Evolutionary conservation across 2,329 filamentous ascomycete species (phyloP), one percentile per base, ranked within the genome.

Genomic region (Fusarium oxysporum): DNA sequence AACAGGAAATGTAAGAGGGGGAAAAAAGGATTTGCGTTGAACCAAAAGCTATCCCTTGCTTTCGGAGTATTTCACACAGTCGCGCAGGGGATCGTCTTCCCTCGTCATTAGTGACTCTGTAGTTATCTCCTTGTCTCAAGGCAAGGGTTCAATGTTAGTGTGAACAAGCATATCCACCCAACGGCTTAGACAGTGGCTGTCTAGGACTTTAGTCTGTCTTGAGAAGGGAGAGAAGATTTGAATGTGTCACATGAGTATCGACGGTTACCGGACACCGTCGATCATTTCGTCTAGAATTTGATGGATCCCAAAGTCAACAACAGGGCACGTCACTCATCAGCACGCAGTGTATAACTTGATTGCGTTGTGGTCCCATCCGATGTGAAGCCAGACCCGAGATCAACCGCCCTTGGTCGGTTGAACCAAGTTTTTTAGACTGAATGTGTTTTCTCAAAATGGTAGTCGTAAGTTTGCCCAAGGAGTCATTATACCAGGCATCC

Each of bases 241-340:
- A 51, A 55, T 67, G 70, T 62, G 69, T 77, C 75, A 76, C 75
- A 73, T 77, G 75, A 53, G 45, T 28, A 48, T 28, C 60, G 45
- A 48, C 62, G 53, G 57, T 61, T 68, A 55, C 51, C 51, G 30
- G 43, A 56, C 44, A 41, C 37, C 43, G 76, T 58, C 71, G 74
- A 77, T 77, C 76, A 62, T 47, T 69, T 60, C 54, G 64, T 72
- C 64, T 67, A 68, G 75, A 76, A 73, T 62, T 55, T 55, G 58
- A 60, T 32, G 30, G 57, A 62, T 51, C 44, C 38, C 45, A 53
- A 43, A 57, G 50, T 44, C 47, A 43, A 55, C 50, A 48, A 28
- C 32, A 51, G 37, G 37, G 57, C 33, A 19, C 32, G 40, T 45
- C 54, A 67, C 45, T 40, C 41, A 37, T 63, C 41, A 65, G n/a